Base-by-base conservation (phyloP, 345 rosid species). In the Ceriops zippeliana region DNA sequence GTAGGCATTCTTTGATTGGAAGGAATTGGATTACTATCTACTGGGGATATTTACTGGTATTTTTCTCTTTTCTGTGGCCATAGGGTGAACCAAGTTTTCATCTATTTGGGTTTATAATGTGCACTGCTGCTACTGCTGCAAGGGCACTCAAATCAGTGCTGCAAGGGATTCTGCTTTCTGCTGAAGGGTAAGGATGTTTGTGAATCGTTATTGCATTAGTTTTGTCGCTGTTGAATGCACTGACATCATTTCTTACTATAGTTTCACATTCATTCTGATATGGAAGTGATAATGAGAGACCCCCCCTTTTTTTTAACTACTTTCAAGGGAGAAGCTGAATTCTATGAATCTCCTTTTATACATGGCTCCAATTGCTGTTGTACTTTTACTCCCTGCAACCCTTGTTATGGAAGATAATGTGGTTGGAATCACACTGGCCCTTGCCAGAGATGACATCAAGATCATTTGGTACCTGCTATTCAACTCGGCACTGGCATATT, bases 61-160 rank as follows among this genome's bases (percentile, higher is more conserved):
- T 52, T 16, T 13, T 65, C 8, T 70, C 4, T 65, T 56, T 67
- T 58, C 7, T 51, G 52, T 75, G 75, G 58, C 34, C 19, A 56
- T 68, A 96, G 99, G 85, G 99, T 65, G 98, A 92, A 75, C 99
- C 99, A 16, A 96, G 98, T 83, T 96, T 92, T 83, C 97, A 96
- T 76, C 82, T 96, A 34, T 92, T 96, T 81, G 99, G 99, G 80
- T 96, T 96, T 63, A 79, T 96, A 61, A 89, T 92, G 87, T 96
- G 99, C 62, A 61, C 92, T 56, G 81, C 91, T 51, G 99, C 99
- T 35, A 96, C 99, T 5, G 98, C 96, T 74, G 96, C 99, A 0
- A 84, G 99, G 81, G 99, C 99, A 61, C 92, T 96, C 58, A 96
- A 96, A 74, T 90, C 99, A 31, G 99, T 96, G 58, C 80, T 96